Base-by-base conservation (phyloP, 371 early-diverging fungal genomes). In the Fennellomyces sp. region DNA sequence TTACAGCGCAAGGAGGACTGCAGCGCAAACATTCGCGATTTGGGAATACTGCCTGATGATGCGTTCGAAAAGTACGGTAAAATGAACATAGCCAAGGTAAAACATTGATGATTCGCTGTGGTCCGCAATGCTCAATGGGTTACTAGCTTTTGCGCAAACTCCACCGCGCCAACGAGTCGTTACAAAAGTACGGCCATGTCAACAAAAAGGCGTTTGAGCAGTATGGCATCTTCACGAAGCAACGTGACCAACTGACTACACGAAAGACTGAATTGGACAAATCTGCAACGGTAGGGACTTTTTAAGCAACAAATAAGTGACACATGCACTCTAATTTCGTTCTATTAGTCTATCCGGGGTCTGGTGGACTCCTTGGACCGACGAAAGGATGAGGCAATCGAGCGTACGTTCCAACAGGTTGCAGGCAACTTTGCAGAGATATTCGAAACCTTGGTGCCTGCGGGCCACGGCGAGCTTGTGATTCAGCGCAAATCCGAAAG, bases 141-240 rank as follows among this genome's bases (percentile, higher is more conserved):
- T 41, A 11, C 7, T 61, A 81, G 78, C 55, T 96, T 19, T 65
- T 95, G 33, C 87, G 84, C 62, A 75, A 80, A 54, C 83, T 99
- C 45, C 92, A 94, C 66, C 81, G 82, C 48, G 84, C 88, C 52
- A 95, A 96, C 64, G 95, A 95, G 56, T 81, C 76, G 15, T 75
- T 97, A 29, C 93, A 94, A 59, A 86, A 89, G 71, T 96, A 88
- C 66, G 86, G 89, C 17, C 97, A 97, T 66, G 97, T 99, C 57
- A 99, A 99, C 83, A 97, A 96, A 75, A 96, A 96, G 74, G 99
- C 99, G 7, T 91, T 91, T 74, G 98, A 99, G 75, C 99, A 99
- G 76, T 96, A 91, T 70, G 87, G 76, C 63, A 91, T 91, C 67
- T 99, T 97, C 65, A 93, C 93, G 2, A 88, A 91, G 60, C 98